These are phyloP conservation scores for Trichosporon faecale DNA, from an alignment of 1,284 basidiomycete genomes.

Conservation along the genomic window DNA sequence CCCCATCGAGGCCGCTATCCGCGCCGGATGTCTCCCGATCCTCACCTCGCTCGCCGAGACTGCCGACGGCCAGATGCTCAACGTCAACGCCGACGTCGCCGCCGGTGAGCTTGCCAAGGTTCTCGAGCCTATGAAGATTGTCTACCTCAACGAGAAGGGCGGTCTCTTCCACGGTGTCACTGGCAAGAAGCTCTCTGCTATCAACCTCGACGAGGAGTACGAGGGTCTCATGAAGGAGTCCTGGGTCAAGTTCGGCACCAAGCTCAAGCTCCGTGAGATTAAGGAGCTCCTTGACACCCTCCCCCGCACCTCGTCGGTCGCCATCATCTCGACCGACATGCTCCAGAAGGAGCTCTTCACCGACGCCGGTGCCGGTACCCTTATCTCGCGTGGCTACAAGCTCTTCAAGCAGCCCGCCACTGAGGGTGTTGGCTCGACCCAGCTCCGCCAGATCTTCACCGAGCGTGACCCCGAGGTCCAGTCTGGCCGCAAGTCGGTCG, in stretches of 20 bases:
- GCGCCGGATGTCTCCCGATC: conserved; percentile 88
- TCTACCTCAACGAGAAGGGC: conserved; percentile 97
- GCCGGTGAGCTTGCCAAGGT: conserved; percentile 94
- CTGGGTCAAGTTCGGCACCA: conserved; percentile 99
- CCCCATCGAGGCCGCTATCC: conserved; percentile 88
- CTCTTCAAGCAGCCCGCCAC: conserved; percentile 84
- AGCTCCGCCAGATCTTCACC: conserved; percentile 86
- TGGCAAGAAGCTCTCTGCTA: conserved; percentile 87
- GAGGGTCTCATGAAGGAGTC: conserved; percentile 94
- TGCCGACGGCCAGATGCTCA: conserved; percentile 86
- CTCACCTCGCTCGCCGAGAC: conserved; percentile 88
- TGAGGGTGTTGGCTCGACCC: conserved; percentile 83
- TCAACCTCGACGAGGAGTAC: conserved; percentile 99
- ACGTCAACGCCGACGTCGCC: conserved; percentile 95
- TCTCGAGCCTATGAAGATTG: conserved; percentile 96
- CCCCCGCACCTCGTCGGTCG: conserved; percentile 94
- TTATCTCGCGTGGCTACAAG: conserved; percentile 96
- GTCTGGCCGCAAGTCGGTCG: conserved; percentile 78
- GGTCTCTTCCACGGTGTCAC: conserved; percentile 96
- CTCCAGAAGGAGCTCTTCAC: conserved; percentile 98
- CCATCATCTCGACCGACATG: conserved; percentile 90
- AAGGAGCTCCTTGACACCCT: conserved; percentile 98
- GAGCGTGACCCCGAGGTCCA: conserved; percentile 92
- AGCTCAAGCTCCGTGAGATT: conserved; percentile 98
- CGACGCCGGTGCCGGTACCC: conserved; percentile 93